A percentile compares a stretch with the other conserved stretches of the same genome.
These are phyloP conservation scores for Acanthamoeba healyi DNA, from an alignment of 208 protist genomes.

Conservation along the genomic window DNA sequence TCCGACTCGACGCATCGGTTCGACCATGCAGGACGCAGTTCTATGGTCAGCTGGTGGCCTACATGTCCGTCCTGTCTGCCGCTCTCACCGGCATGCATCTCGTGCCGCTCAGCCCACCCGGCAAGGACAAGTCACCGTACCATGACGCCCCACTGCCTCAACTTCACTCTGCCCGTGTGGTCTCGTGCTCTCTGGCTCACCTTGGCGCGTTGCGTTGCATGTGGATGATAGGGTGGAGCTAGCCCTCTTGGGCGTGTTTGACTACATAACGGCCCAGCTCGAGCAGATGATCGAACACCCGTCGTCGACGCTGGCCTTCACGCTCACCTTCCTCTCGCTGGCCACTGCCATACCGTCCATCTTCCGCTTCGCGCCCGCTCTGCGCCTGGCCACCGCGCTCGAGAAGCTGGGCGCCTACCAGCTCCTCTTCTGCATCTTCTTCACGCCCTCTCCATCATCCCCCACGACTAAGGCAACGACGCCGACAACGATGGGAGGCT, in stretches of 20 bases:
- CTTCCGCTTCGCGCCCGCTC: slow-evolving; percentile 37
- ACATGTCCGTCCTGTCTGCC: neutral
- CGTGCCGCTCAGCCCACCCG: slow-evolving; percentile 9
- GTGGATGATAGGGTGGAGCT: neutral
- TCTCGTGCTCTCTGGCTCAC: neutral
- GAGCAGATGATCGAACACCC: slow-evolving; percentile 34
- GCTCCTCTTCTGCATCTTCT: slow-evolving; percentile 44
- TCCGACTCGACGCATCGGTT: no score
- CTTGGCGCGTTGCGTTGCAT: neutral
- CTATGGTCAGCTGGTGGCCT: slow-evolving; percentile 52
- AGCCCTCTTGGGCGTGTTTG: neutral
- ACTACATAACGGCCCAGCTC: neutral
- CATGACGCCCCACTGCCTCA: neutral
- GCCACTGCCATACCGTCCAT: slow-evolving; percentile 7
- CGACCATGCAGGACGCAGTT: slow-evolving; percentile 41
- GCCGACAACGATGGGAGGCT: no score
- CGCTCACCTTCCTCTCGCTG: slow-evolving; percentile 36
- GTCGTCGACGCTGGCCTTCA: slow-evolving; percentile 19
- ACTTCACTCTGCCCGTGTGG: neutral
- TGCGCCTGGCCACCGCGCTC: slow-evolving; percentile 10
- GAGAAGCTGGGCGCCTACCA: neutral
- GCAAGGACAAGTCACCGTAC: neutral
- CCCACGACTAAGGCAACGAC: no score
- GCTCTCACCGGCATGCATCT: slow-evolving; percentile 17
- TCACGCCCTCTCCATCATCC: neutral